phyloP scores from a whole-genome alignment of 2,329 filamentous ascomycete genomes.

The Aspergillus luchuensis region DNA sequence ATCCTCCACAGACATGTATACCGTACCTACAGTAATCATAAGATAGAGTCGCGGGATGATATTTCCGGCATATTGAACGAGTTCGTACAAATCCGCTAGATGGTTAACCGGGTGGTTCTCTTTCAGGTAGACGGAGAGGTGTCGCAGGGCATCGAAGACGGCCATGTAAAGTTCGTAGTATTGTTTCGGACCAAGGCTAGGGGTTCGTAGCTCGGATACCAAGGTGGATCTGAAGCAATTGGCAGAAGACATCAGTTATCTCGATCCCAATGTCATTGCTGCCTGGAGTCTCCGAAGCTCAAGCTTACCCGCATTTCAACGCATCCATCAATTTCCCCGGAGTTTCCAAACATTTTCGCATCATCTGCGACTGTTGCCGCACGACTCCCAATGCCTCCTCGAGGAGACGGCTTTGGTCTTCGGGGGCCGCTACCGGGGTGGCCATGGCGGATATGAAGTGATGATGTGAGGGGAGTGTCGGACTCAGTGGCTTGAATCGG shows the following conservation, averaged over 20 bases:
- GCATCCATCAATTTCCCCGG: slow-evolving; percentile 99
- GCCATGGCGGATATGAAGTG: slow-evolving; percentile 46
- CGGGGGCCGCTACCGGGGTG: slow-evolving; percentile 62
- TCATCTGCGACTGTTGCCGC: slow-evolving; percentile 92
- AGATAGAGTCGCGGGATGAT: slow-evolving; percentile 95
- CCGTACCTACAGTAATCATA: slow-evolving; percentile 98
- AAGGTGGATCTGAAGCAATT: slow-evolving; percentile 74
- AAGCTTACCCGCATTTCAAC: slow-evolving; percentile 92
- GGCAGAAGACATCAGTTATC: slow-evolving; percentile 17
- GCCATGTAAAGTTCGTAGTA: slow-evolving; percentile 99
- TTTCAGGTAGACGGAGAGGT: slow-evolving; percentile 92
- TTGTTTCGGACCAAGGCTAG: slow-evolving; percentile 96
- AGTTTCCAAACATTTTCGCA: slow-evolving; percentile 96
- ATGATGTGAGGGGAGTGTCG: slow-evolving; percentile 21
- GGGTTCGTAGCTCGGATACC: slow-evolving; percentile 96
- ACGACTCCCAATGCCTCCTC: slow-evolving; percentile 97
- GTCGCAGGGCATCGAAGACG: slow-evolving; percentile 95
- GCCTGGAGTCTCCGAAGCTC: slow-evolving; percentile 24
- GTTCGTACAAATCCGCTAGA: slow-evolving; percentile 94
- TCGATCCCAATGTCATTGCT: slow-evolving; percentile 23
- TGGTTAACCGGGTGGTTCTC: slow-evolving; percentile 98
- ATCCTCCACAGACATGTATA: slow-evolving; percentile 98
- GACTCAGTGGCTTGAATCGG: slow-evolving; percentile 22
- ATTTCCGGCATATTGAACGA: slow-evolving; percentile 97
- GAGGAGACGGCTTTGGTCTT: slow-evolving; percentile 87